phyloP scores from a whole-genome alignment of 2,329 filamentous ascomycete genomes.

The Helotiales sp. region DNA sequence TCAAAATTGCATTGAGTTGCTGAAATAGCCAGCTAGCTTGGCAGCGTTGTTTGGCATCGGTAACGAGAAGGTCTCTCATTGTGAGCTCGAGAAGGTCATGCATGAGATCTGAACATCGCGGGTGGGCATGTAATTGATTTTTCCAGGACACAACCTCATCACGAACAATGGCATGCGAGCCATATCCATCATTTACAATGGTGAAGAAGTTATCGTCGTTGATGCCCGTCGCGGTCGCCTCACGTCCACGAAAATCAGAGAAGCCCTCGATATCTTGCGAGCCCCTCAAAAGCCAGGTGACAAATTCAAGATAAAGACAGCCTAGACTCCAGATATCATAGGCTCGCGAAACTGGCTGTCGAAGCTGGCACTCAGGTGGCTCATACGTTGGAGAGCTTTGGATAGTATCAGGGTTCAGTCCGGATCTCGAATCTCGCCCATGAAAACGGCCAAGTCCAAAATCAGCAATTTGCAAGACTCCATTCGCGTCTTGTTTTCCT shows the following conservation, averaged over 20 bases:
- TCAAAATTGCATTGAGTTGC: slow-evolving; percentile 3
- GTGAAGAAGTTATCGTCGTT: slow-evolving; percentile 37
- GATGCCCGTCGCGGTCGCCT: slow-evolving; percentile 8
- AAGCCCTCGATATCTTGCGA: slow-evolving; percentile 26
- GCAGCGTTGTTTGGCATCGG: slow-evolving; percentile 16
- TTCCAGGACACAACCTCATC: slow-evolving; percentile 21
- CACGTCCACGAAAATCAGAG: slow-evolving; percentile 17
- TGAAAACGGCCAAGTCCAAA: slow-evolving; percentile 42
- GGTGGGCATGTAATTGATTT: slow-evolving; percentile 16
- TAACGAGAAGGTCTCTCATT: slow-evolving; percentile 24
- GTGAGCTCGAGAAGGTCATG: slow-evolving; percentile 30
- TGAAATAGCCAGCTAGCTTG: slow-evolving; percentile 8
- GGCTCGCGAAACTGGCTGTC: slow-evolving; percentile 40
- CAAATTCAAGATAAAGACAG: slow-evolving; percentile 46
- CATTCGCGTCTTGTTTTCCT: slow-evolving; percentile 34
- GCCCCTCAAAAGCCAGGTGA: slow-evolving; percentile 45
- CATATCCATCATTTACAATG: slow-evolving; percentile 4
- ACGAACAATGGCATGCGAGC: slow-evolving; percentile 15
- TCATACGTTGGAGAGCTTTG: slow-evolving; percentile 43
- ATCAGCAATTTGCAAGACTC: slow-evolving; percentile 31
- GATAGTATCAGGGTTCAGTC: slow-evolving; percentile 29
- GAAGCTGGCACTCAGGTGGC: slow-evolving; percentile 47
- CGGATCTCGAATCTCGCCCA: slow-evolving; percentile 42
- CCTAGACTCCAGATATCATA: slow-evolving; percentile 48
- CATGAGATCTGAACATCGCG: slow-evolving; percentile 28